Evolutionary conservation across 2,329 filamentous ascomycete genomes (phyloP).

Genomic region (Biscogniauxia marginata): DNA sequence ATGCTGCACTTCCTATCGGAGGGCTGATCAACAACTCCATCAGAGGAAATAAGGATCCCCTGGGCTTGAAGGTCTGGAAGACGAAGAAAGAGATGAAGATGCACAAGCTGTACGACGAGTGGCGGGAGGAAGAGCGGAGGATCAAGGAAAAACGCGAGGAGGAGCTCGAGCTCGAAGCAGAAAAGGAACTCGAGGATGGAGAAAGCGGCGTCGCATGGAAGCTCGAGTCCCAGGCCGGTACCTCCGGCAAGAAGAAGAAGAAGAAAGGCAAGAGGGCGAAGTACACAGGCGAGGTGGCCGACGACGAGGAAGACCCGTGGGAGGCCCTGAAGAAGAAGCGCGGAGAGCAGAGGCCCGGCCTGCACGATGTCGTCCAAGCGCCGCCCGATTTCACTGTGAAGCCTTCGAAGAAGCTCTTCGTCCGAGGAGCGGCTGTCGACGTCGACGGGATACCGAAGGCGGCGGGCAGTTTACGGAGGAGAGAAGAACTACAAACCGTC

Average conservation of each 20-base stretch:
- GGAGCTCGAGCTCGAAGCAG: conserved; percentile 62
- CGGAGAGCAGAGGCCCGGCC: conserved; percentile 50
- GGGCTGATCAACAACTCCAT: conserved; percentile 64
- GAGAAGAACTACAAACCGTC: conserved; percentile 71
- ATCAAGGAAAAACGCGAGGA: conserved; percentile 64
- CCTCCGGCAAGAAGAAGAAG: conserved; percentile 42
- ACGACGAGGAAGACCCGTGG: conserved; percentile 72
- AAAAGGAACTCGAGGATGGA: conserved; percentile 59
- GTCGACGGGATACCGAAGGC: conserved; percentile 67
- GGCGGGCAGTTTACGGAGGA: conserved; percentile 67
- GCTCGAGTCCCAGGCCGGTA: conserved; percentile 43
- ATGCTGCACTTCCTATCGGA: conserved; percentile 76
- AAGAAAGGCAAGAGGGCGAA: conserved; percentile 42
- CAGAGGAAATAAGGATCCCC: conserved; percentile 60
- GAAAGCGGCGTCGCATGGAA: conserved; percentile 51
- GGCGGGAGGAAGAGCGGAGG: conserved; percentile 65
- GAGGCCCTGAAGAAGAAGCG: conserved; percentile 67
- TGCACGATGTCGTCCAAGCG: conserved; percentile 66
- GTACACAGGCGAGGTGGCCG: conserved; percentile 42
- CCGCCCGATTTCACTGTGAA: conserved; percentile 71
- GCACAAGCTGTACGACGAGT: conserved; percentile 77
- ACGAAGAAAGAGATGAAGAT: conserved; percentile 86
- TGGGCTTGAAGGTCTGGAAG: conserved; percentile 64
- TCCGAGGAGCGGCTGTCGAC: conserved; percentile 62
- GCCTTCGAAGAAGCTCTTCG: conserved; percentile 63